Evolutionary conservation across 1,139 yeast species (phyloP).

Genomic region (Geotrichum restrictum): DNA sequence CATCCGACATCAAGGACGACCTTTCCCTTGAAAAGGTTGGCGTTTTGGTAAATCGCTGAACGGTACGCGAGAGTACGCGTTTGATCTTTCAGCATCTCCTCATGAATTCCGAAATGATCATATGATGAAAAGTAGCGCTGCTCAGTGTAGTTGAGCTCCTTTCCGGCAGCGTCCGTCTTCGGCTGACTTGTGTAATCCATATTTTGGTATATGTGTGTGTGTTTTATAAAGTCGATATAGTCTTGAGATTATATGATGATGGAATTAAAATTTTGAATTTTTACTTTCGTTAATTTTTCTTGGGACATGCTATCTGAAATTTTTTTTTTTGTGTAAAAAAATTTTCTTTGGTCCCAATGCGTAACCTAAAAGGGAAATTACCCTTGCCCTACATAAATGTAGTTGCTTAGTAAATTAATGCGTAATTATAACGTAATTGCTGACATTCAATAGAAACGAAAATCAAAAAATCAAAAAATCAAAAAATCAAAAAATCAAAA

Average conservation of each 20-base stretch:
- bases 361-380: background rate
- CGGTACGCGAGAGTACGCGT: slow-evolving; percentile 90
- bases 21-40: slow-evolving; percentile 84
- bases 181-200: slow-evolving; percentile 10
- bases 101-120: slow-evolving; percentile 97
- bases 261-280: too few relatives aligned
- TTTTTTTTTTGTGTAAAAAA: background rate
- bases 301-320: too few relatives aligned
- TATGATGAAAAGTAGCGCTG: slow-evolving; percentile 93
- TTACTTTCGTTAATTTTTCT: too few relatives aligned
- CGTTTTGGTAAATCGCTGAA: slow-evolving; percentile 88
- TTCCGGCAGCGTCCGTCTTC: slow-evolving; percentile 13
- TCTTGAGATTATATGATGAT: too few relatives aligned
- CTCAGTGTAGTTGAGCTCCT: slow-evolving; percentile 46
- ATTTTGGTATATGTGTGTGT: background rate
- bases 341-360: slow-evolving; percentile 6
- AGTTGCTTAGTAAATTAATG: background rate
- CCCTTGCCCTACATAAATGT: background rate
- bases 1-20: slow-evolving; percentile 97
- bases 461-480: too few relatives aligned
- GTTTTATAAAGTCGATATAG: too few relatives aligned
- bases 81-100: slow-evolving; percentile 96
- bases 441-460: too few relatives aligned
- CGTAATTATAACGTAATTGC: background rate
- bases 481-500: too few relatives aligned